These are phyloP conservation scores for Heterobasidion occidentale DNA, from an alignment of 1,284 basidiomycete genomes.

Conservation along the genomic window DNA sequence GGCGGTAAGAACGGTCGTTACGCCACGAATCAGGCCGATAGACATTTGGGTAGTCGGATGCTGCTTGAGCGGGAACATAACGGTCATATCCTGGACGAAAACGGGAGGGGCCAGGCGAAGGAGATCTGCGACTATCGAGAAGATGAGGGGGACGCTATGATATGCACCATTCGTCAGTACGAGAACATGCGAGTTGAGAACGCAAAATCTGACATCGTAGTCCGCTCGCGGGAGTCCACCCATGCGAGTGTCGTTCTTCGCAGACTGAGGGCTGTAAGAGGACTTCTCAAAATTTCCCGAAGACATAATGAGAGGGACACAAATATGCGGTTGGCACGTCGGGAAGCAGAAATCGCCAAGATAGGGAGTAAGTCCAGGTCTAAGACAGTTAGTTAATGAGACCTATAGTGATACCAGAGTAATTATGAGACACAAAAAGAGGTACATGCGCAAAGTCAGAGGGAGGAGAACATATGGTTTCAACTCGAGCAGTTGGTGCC, in stretches of 20 bases:
- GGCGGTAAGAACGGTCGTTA: conserved; percentile 28
- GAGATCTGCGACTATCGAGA: conserved; percentile 21
- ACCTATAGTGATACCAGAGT: too few relatives aligned
- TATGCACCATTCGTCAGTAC: not conserved
- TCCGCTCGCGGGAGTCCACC: not conserved
- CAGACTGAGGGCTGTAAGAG: not conserved
- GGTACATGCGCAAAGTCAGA: not conserved
- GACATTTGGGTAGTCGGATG: conserved; percentile 27
- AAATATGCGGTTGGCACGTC: not conserved
- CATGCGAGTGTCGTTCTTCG: not conserved
- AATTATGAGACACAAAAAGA: too few relatives aligned
- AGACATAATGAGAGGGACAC: not conserved
- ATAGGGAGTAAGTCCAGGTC: not conserved
- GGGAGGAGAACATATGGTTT: conserved; percentile 4
- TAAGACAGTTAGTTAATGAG: not conserved
- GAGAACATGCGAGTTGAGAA: not conserved
- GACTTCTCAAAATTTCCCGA: not conserved
- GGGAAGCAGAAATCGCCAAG: not conserved
- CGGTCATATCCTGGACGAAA: conserved; percentile 38
- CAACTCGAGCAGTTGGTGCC: conserved; percentile 6
- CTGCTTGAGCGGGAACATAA: conserved; percentile 29
- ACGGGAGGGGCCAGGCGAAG: conserved; percentile 36
- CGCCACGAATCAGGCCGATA: conserved; percentile 36
- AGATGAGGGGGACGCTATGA: conserved; percentile 4
- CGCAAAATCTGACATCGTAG: conserved; percentile 1